phyloP scores from a whole-genome alignment of 768 basidiomycete species.

The Pluteus cervinus region DNA sequence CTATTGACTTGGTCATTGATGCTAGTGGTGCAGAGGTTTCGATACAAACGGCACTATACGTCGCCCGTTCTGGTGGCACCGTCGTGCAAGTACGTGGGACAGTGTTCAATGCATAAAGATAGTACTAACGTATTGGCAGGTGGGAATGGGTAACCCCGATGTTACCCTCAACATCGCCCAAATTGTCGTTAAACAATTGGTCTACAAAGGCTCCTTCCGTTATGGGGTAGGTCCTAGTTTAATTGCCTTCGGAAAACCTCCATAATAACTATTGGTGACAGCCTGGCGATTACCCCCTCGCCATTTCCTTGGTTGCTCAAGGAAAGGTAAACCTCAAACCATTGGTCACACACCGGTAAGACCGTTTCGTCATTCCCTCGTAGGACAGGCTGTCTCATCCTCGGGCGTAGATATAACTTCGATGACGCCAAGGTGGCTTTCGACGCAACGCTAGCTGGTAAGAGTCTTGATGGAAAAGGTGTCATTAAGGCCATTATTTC shows the following conservation, averaged over 20 bases:
- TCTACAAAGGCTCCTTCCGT: constrained; percentile 88
- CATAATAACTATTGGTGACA: constrained; percentile 18
- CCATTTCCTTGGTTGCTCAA: constrained; percentile 76
- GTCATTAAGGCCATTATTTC: constrained; percentile 90
- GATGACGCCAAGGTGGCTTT: constrained; percentile 76
- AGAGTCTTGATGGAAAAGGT: constrained; percentile 79
- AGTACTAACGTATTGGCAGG: constrained; percentile 32
- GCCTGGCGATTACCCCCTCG: constrained; percentile 82
- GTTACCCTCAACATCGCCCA: constrained; percentile 67
- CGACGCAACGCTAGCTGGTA: constrained; percentile 71
- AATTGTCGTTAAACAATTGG: constrained; percentile 73
- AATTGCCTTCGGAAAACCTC: constrained; percentile 1
- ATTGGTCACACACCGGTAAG: constrained; percentile 81
- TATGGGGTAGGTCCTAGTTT: constrained; percentile 47
- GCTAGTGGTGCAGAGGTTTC: constrained; percentile 92
- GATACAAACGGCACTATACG: constrained; percentile 77
- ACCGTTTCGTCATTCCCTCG: constrained; percentile 5
- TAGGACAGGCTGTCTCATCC: not conserved
- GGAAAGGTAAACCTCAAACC: constrained; percentile 85
- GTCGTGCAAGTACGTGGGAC: constrained; percentile 50
- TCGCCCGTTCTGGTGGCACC: constrained; percentile 73
- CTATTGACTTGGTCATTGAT: constrained; percentile 85
- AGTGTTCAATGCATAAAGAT: not conserved
- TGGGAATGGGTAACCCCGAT: constrained; percentile 83
- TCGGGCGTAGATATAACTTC: constrained; percentile 58